A percentile compares a stretch with the other conserved stretches of the same genome.
phyloP scores from a whole-genome alignment of 2,329 filamentous ascomycete genomes.

The Beauveria medogensis region DNA sequence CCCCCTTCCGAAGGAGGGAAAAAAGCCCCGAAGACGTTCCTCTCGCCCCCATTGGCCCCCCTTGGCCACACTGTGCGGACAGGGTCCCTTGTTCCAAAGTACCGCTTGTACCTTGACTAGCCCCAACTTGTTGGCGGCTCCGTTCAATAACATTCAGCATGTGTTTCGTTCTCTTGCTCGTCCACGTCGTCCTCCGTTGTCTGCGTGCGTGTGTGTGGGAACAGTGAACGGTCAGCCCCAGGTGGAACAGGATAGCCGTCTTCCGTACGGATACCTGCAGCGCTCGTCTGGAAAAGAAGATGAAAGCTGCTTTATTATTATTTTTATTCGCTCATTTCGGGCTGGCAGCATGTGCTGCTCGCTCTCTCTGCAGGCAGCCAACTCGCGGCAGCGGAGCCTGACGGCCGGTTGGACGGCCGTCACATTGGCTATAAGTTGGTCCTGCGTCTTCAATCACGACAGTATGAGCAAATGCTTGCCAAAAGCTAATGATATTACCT shows the following conservation, averaged over 20 bases:
- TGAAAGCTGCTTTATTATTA: background rate
- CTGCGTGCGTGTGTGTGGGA: background rate
- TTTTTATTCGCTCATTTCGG: background rate
- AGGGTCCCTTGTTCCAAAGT: background rate
- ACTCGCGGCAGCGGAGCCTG: background rate
- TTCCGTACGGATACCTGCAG: background rate
- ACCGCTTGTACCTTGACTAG: slow-evolving; percentile 10
- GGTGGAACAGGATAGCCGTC: background rate
- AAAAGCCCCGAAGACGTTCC: no score
- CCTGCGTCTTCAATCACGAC: background rate
- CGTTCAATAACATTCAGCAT: background rate
- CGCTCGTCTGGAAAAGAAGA: background rate
- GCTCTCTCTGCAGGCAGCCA: background rate
- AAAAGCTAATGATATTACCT: background rate
- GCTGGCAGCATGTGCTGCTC: background rate
- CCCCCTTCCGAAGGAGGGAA: slow-evolving; percentile 1
- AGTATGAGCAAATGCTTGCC: background rate
- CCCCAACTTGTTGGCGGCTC: background rate
- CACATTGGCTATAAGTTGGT: background rate
- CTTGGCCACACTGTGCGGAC: slow-evolving; percentile 9
- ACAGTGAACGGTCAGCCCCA: background rate
- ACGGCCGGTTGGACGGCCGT: background rate
- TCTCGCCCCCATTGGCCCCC: no score
- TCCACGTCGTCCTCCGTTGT: background rate
- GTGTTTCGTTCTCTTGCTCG: background rate